Base-by-base conservation (phyloP, 2,329 filamentous ascomycete species). In the Chaetomiaceae sp. region DNA sequence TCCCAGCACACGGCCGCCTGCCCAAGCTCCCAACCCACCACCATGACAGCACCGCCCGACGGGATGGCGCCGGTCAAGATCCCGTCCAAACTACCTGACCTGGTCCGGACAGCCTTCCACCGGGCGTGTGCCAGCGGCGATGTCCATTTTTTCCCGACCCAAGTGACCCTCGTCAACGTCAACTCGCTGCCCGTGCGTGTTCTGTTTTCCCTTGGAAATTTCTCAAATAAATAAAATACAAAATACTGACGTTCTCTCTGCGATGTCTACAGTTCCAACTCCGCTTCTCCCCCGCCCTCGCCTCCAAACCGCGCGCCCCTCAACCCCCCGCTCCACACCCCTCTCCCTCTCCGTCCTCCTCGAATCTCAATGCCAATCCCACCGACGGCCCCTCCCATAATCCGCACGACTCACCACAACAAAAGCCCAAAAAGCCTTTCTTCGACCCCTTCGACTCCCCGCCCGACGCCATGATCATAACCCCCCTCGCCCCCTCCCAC, bases 241-340 rank as follows among this genome's bases (percentile, higher is more conserved):
- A n/a, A n/a, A n/a, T n/a, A n/a, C n/a, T n/a, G n/a, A n/a, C n/a
- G n/a, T n/a, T n/a, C n/a, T n/a, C n/a, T n/a, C n/a, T n/a, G n/a
- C n/a, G n/a, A n/a, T n/a, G n/a, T n/a, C n/a, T 37, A 4, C 55
- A 87, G 84, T 87, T 88, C 63, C 86, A 89, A 68, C 70, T 89
- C 2, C 83, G 85, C 45, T 89, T 81, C 71, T 85, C 84, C 8
- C 84, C 84, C 0, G 69, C 83, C 0, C 73, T 89, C 4, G 82
- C 82, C 42, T 79, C 79, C 61, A 89, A 89, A 62, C 84, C 85
- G 4, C 80, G 75, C 60, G 70, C 60, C 3, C 63, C 68, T 5
- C 66, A 34, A 63, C 66, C 37, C 58, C 56, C 40, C 8, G 33
- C 45, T 2, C 41, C 46, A n/a, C n/a, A n/a, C n/a, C n/a, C n/a